Percentiles rank a stretch among this genome's conserved stretches.
phyloP scores from a whole-genome alignment of 2,329 filamentous ascomycete genomes.

The Ophiostoma perfectum region DNA sequence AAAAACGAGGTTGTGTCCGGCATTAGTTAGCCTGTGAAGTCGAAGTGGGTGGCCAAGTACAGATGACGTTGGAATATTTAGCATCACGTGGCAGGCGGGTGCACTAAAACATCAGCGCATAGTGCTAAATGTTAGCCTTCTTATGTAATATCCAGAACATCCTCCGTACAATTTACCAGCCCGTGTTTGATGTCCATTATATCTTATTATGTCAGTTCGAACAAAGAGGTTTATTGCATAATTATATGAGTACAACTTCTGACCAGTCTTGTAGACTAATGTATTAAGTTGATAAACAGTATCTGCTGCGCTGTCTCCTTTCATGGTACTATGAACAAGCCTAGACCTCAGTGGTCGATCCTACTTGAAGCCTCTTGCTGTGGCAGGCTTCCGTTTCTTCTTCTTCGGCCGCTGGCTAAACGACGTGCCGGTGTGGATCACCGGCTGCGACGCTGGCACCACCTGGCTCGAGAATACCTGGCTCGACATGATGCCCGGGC shows the following conservation, averaged over 20 bases:
- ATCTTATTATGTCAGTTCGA: too few species aligned
- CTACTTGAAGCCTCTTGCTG: constrained; percentile 39
- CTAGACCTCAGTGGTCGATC: too few species aligned
- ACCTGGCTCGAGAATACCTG: constrained; percentile 23
- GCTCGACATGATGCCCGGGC: constrained; percentile 17
- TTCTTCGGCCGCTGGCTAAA: constrained; percentile 31
- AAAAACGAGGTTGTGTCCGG: neutral
- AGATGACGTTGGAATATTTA: neutral
- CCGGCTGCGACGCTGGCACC: constrained; percentile 22
- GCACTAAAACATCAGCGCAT: neutral
- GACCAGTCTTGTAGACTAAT: too few species aligned
- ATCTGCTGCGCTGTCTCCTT: too few species aligned
- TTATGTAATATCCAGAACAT: neutral
- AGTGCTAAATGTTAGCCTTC: neutral
- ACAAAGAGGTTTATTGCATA: neutral
- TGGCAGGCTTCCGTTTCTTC: constrained; percentile 44
- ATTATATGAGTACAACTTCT: neutral
- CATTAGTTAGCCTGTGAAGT: neutral
- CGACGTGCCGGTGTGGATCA: constrained; percentile 11
- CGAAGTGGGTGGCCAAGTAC: neutral
- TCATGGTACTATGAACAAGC: too few species aligned
- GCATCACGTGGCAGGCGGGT: neutral
- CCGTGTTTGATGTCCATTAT: too few species aligned
- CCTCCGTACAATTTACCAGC: too few species aligned
- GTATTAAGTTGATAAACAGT: too few species aligned